phyloP scores from a whole-genome alignment of 2,329 filamentous ascomycete genomes.

The Lanzia echinophila region DNA sequence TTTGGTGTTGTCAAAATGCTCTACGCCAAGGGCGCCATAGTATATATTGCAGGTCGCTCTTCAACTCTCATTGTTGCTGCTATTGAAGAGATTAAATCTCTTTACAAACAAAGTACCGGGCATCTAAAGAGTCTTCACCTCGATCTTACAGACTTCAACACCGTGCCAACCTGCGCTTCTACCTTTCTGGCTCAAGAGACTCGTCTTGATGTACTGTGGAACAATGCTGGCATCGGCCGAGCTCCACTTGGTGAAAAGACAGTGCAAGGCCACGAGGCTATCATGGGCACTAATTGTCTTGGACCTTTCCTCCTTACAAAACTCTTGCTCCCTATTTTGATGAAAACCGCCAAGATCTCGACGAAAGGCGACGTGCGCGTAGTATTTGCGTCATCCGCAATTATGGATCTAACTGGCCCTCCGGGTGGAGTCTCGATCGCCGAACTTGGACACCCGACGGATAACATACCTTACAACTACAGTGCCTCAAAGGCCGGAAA shows the following conservation, averaged over 20 bases:
- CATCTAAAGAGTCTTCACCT: slow-evolving; percentile 30
- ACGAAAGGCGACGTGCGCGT: not conserved
- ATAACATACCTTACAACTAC: slow-evolving; percentile 12
- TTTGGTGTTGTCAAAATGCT: slow-evolving; percentile 37
- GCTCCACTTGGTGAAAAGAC: slow-evolving; percentile 12
- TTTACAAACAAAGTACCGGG: slow-evolving; percentile 15
- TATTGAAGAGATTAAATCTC: slow-evolving; percentile 21
- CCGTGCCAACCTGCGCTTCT: slow-evolving; percentile 30
- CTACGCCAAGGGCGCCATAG: slow-evolving; percentile 40
- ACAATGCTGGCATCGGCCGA: slow-evolving; percentile 33
- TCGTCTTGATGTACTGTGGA: slow-evolving; percentile 34
- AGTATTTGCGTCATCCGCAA: not conserved
- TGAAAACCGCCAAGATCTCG: slow-evolving; percentile 20
- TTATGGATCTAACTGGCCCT: not conserved
- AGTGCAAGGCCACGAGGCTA: slow-evolving; percentile 13
- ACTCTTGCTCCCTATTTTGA: slow-evolving; percentile 33
- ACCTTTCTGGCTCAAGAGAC: slow-evolving; percentile 30
- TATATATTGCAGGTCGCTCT: slow-evolving; percentile 43
- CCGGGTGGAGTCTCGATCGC: not conserved
- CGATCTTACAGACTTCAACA: slow-evolving; percentile 32
- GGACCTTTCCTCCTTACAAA: slow-evolving; percentile 15
- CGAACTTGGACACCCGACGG: not conserved
- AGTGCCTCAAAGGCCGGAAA: slow-evolving; percentile 14
- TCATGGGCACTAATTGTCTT: slow-evolving; percentile 13
- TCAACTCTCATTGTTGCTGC: slow-evolving; percentile 30